These are phyloP conservation scores for Candida yuanshanica DNA, from an alignment of 805 yeast genomes.

Conservation along the genomic window DNA sequence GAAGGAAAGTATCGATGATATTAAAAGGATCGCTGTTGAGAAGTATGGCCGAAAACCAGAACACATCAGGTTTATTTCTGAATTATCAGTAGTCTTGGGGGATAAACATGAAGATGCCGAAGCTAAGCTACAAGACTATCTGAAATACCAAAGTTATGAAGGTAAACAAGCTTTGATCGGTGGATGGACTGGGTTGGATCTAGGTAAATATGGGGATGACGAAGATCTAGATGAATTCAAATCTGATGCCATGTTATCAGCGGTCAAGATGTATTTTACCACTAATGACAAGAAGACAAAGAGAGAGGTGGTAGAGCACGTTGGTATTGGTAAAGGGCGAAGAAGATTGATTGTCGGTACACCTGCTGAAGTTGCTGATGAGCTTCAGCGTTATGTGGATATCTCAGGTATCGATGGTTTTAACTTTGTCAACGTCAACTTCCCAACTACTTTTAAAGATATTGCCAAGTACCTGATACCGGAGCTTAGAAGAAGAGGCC, in stretches of 20 bases:
- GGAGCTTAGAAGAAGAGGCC: conserved; percentile 29
- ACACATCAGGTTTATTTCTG: conserved; percentile 32
- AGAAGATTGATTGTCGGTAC: conserved; percentile 29
- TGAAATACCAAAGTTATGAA: conserved; percentile 30
- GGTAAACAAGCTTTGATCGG: conserved; percentile 41
- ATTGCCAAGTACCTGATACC: conserved; percentile 32
- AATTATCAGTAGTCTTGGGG: conserved; percentile 33
- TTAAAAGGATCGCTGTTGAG: conserved; percentile 29
- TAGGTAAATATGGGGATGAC: conserved; percentile 29
- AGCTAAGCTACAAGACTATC: conserved; percentile 25
- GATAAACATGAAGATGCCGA: conserved; percentile 37
- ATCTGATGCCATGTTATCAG: conserved; percentile 28
- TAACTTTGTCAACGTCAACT: conserved; percentile 31
- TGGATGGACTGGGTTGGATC: conserved; percentile 41
- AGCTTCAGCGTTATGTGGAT: conserved; percentile 33
- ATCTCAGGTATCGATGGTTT: conserved; percentile 38
- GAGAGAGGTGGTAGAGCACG: conserved; percentile 22
- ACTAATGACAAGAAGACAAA: conserved; percentile 15
- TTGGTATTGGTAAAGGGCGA: conserved; percentile 20
- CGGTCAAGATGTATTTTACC: conserved; percentile 25
- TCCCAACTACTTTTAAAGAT: conserved; percentile 35
- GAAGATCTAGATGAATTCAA: conserved; percentile 24
- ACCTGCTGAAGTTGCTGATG: conserved; percentile 33
- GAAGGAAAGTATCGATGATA: conserved; percentile 25
- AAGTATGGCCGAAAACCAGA: conserved; percentile 32